These are phyloP conservation scores for Metschnikowia gelsemii DNA, from an alignment of 805 yeast species.

Conservation along the genomic window DNA sequence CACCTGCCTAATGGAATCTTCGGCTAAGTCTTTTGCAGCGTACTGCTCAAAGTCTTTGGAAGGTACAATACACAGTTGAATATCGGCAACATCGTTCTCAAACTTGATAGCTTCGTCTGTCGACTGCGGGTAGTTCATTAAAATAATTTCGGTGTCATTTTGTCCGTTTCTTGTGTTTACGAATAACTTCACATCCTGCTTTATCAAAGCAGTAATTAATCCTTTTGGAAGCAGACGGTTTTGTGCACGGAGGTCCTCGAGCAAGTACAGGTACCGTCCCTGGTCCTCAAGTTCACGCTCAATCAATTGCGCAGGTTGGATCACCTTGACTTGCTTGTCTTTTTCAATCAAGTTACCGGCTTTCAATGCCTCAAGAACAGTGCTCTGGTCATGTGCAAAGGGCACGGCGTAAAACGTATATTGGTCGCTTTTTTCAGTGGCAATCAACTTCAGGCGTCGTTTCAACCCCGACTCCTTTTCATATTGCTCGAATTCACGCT, in stretches of 20 bases:
- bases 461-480: constrained; percentile 51
- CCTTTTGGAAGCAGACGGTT: constrained; percentile 42
- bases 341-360: constrained; percentile 18
- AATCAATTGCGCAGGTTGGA: constrained; percentile 53
- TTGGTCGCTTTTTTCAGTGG: constrained; percentile 36
- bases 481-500: constrained; percentile 49
- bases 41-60: constrained; percentile 30
- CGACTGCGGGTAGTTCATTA: constrained; percentile 59
- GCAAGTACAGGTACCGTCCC: constrained; percentile 51
- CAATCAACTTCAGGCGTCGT: constrained; percentile 47
- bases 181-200: constrained; percentile 35
- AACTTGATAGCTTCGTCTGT: constrained; percentile 69
- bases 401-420: constrained; percentile 45
- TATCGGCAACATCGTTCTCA: constrained; percentile 63
- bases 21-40: constrained; percentile 18
- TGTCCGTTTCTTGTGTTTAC: constrained; percentile 40
- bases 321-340: constrained; percentile 32
- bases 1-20: constrained; percentile 27
- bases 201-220: constrained; percentile 50
- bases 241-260: constrained; percentile 42
- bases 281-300: constrained; percentile 45
- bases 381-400: constrained; percentile 25
- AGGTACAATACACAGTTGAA: constrained; percentile 41
- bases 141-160: constrained; percentile 46
- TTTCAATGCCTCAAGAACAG: constrained; percentile 19